A percentile compares a stretch with the other conserved stretches of the same genome.
These are phyloP conservation scores for Fusarium chuoi DNA, from an alignment of 2,329 filamentous ascomycete genomes.

Conservation along the genomic window DNA sequence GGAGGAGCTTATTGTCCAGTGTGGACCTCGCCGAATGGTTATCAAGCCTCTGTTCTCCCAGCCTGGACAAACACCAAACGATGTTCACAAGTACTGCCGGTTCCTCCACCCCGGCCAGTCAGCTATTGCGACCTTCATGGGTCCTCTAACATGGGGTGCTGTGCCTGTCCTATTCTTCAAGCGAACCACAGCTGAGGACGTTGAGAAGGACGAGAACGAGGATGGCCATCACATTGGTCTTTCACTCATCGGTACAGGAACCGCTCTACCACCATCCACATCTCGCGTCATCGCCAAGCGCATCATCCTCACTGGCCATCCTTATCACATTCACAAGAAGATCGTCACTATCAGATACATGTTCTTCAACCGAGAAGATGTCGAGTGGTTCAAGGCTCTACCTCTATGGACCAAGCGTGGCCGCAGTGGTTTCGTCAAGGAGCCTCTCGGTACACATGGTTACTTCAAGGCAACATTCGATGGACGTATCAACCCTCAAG, in stretches of 20 bases:
- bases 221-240: constrained; percentile 63
- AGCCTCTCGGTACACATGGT: constrained; percentile 94
- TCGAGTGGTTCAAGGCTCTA: constrained; percentile 97
- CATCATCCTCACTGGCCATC: constrained; percentile 92
- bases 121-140: constrained; percentile 88
- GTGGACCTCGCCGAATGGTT: constrained; percentile 85
- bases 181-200: constrained; percentile 58
- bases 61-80: constrained; percentile 89
- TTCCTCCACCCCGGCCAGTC: constrained; percentile 92
- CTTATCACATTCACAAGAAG: constrained; percentile 98
- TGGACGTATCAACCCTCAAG: constrained; percentile 93
- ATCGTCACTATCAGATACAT: constrained; percentile 98
- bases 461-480: constrained; percentile 99
- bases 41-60: constrained; percentile 93
- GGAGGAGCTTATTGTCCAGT: constrained; percentile 90
- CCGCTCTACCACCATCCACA: constrained; percentile 80
- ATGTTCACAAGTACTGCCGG: constrained; percentile 96
- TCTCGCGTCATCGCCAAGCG: constrained; percentile 91
- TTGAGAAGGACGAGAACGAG: constrained; percentile 54
- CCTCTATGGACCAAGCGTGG: constrained; percentile 94
- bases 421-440: constrained; percentile 90
- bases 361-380: constrained; percentile 98
- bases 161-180: constrained; percentile 93
- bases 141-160: constrained; percentile 90
- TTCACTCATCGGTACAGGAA: constrained; percentile 85